Percentiles rank a stretch among this genome's conserved stretches.
These are phyloP conservation scores for Lyophyllum shimeji DNA, from an alignment of 768 basidiomycete species.

Conservation along the genomic window DNA sequence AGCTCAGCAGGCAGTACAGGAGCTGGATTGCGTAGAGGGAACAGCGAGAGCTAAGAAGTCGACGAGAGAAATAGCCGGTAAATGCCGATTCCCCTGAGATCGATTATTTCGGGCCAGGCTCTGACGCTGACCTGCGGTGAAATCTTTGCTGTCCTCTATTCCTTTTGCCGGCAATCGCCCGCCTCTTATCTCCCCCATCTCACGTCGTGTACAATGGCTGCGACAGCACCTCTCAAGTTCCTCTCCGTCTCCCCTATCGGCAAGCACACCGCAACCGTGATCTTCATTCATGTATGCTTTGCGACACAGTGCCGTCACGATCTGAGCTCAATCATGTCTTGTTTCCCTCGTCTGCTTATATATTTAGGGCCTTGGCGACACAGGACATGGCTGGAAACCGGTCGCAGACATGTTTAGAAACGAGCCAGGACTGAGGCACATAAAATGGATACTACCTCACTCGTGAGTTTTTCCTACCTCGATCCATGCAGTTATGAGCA, in stretches of 20 bases:
- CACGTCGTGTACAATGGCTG: slow-evolving; percentile 27
- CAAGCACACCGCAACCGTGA: slow-evolving; percentile 82
- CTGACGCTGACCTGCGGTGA: slow-evolving; percentile 19
- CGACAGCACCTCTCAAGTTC: slow-evolving; percentile 40
- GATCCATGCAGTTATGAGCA: neutral
- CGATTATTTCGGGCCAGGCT: slow-evolving; percentile 35
- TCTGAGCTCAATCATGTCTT: slow-evolving; percentile 6
- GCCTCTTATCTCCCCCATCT: slow-evolving; percentile 18
- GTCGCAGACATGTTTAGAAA: slow-evolving; percentile 66
- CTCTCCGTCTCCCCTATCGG: slow-evolving; percentile 52
- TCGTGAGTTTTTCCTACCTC: slow-evolving; percentile 47
- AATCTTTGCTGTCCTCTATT: slow-evolving; percentile 23
- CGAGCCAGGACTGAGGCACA: slow-evolving; percentile 58
- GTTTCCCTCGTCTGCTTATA: slow-evolving; percentile 5
- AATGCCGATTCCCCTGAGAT: slow-evolving; percentile 42
- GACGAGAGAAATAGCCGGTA: slow-evolving; percentile 31
- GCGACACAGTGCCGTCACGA: neutral
- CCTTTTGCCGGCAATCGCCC: slow-evolving; percentile 14
- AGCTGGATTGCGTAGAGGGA: neutral
- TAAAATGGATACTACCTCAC: slow-evolving; percentile 91
- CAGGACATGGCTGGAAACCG: slow-evolving; percentile 74
- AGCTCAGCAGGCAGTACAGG: neutral
- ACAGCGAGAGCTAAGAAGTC: slow-evolving; percentile 9
- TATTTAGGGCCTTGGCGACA: slow-evolving; percentile 71
- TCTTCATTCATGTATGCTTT: slow-evolving; percentile 80